phyloP scores from a whole-genome alignment of 495 filamentous ascomycete genomes.

The Penicillium argentinense region DNA sequence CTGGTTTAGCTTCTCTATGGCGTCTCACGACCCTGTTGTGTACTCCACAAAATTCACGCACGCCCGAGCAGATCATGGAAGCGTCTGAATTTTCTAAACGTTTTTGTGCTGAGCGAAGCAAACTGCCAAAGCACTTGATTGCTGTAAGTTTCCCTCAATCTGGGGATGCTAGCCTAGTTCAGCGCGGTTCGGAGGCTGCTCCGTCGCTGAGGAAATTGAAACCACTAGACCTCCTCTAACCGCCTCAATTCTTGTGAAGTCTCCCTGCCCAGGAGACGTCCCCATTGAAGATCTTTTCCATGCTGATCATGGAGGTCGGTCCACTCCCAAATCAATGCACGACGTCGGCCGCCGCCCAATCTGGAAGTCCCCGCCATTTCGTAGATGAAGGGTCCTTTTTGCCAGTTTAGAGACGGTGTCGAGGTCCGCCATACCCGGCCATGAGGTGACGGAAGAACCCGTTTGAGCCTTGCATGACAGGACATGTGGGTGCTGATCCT shows the following conservation, averaged over 20 bases:
- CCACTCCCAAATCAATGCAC: constrained; percentile 23
- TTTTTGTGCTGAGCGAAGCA: no score
- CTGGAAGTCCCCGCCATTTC: constrained; percentile 15
- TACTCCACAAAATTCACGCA: not conserved
- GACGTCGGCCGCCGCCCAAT: constrained; percentile 15
- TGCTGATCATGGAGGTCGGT: constrained; percentile 13
- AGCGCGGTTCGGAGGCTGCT: constrained; percentile 27
- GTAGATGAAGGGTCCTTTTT: constrained; percentile 12
- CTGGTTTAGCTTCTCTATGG: constrained; percentile 5
- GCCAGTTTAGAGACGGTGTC: constrained; percentile 25
- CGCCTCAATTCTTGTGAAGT: constrained; percentile 3
- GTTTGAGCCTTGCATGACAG: constrained; percentile 5
- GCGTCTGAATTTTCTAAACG: no score
- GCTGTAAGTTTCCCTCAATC: no score
- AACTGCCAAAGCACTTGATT: no score
- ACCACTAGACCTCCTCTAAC: constrained; percentile 9
- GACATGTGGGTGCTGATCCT: not conserved
- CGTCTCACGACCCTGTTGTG: constrained; percentile 14
- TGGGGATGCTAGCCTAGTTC: constrained; percentile 1
- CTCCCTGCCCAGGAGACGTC: not conserved
- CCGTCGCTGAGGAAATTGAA: constrained; percentile 22
- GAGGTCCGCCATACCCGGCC: constrained; percentile 25
- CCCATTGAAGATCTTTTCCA: constrained; percentile 18
- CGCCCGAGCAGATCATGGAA: no score
- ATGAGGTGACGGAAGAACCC: constrained; percentile 8